phyloP scores from a whole-genome alignment of 371 early-diverging fungal genomes.

The Lichtheimia hyalospora region DNA sequence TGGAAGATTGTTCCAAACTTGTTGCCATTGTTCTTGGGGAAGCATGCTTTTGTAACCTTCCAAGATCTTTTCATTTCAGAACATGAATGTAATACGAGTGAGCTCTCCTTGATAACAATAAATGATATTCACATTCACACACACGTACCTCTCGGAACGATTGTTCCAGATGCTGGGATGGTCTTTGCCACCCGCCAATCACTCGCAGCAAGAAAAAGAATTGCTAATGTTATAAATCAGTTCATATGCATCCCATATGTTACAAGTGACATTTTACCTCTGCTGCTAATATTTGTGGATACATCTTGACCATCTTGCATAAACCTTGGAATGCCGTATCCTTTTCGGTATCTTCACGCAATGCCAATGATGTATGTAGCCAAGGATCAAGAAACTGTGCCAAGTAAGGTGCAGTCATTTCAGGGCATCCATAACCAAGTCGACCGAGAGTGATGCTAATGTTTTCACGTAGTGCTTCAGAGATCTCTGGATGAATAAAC shows the following conservation, averaged over 20 bases:
- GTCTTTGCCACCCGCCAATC: constrained; percentile 69
- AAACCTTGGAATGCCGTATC: constrained; percentile 89
- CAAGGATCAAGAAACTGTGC: constrained; percentile 68
- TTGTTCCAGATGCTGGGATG: constrained; percentile 57
- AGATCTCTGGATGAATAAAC: constrained; percentile 53
- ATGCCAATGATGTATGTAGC: constrained; percentile 62
- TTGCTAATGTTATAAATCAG: constrained; percentile 33
- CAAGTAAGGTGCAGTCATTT: constrained; percentile 67
- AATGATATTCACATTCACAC: background rate
- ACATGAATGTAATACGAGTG: background rate
- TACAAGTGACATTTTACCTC: constrained; percentile 20
- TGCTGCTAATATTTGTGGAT: constrained; percentile 71
- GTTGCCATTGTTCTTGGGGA: constrained; percentile 60
- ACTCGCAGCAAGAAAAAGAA: constrained; percentile 68
- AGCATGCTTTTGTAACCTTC: constrained; percentile 66
- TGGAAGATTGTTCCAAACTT: constrained; percentile 25
- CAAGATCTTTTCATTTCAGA: constrained; percentile 41
- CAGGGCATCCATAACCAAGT: constrained; percentile 77
- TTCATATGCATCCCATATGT: background rate
- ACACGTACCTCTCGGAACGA: constrained; percentile 59
- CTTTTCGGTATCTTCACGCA: constrained; percentile 89
- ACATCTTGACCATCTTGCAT: constrained; percentile 75
- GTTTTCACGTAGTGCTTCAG: constrained; percentile 78
- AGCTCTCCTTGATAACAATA: background rate
- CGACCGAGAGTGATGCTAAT: constrained; percentile 90